Conservation (phyloP, 176 grass and related monocot genomes). For the Ensete ventricosum region DNA sequence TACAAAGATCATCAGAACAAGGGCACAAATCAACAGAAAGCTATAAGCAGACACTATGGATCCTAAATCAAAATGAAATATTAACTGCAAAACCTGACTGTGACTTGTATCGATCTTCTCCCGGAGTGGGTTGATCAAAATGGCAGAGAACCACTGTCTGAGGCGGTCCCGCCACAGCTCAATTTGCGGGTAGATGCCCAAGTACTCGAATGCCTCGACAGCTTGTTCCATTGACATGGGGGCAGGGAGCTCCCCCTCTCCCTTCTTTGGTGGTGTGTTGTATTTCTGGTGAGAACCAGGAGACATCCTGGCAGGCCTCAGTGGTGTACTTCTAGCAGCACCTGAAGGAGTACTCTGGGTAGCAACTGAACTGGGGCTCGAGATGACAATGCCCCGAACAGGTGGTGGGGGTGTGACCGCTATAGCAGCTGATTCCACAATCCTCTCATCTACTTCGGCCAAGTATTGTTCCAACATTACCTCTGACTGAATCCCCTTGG, state of each 20-base stretch:
- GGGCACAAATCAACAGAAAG: constrained; percentile 15
- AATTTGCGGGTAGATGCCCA: constrained; percentile 81
- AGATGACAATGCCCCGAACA: constrained; percentile 41
- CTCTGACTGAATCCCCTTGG: constrained; percentile 86
- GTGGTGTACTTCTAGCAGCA: constrained; percentile 58
- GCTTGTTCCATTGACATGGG: constrained; percentile 85
- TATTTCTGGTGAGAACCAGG: constrained; percentile 75
- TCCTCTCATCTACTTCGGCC: constrained; percentile 55
- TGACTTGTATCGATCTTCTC: constrained; percentile 77
- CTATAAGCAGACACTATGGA: neutral
- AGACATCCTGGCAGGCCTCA: constrained; percentile 90
- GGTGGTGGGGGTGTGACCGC: constrained; percentile 43
- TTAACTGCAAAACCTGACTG: constrained; percentile 51
- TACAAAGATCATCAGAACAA: constrained; percentile 30
- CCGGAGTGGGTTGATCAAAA: constrained; percentile 67
- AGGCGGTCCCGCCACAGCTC: constrained; percentile 79
- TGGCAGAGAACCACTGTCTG: constrained; percentile 90
- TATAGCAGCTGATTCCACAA: constrained; percentile 44
- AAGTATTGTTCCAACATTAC: constrained; percentile 73
- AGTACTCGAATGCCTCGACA: constrained; percentile 55
- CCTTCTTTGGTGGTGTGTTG: constrained; percentile 68
- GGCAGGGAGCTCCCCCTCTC: constrained; percentile 76
- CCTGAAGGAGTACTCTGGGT: constrained; percentile 53
- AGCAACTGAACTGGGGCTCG: constrained; percentile 55
- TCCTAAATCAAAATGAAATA: neutral